Evolutionary conservation across 192 early-diverging fungal species (phyloP), one percentile per base, ranked within the genome.

Genomic region (Backusella circina): DNA sequence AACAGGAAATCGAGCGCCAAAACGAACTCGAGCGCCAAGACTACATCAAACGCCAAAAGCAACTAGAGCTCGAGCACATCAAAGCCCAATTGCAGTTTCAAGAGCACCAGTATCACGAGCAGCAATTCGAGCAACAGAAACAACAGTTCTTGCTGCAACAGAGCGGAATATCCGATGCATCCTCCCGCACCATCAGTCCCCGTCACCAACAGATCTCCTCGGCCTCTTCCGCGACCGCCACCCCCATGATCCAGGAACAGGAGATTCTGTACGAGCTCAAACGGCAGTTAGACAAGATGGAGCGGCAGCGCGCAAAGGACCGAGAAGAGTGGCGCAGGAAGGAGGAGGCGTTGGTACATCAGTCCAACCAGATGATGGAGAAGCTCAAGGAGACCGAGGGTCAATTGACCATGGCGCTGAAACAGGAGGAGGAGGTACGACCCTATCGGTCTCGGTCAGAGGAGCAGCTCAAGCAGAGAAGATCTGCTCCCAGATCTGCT

Each of bases 351-450:
- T 16, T 35, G 23, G 12, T 61, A 26, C 26, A 4, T 12, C 54
- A 61, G 0, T 61, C 54, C 18, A 61, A 61, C 54, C 54, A 61
- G 13, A 69, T 67, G 67, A 68, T 79, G 30, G 33, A 76, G n/a
- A 78, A 86, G 33, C 74, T 72, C 70, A 57, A 73, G 33, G 31
- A 74, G 5, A 66, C 61, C 18, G 35, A 30, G 0, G 36, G 69
- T 12, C 41, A 75, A n/a, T 16, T 79, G 54, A n/a, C 78, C 66
- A 61, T 65, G 79, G 21, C 41, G 28, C 72, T 65, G 44, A 70
- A 64, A 77, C 70, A 80, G 64, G 73, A 36, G 28, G 65, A 87
- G 82, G 80, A 79, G 86, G 57, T 74, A 94, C 36, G 93, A 96
- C 73, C 54, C 12, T 61, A 61, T 13, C 54, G 54, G 0, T 61